phyloP scores from a whole-genome alignment of 257 asterid species.

The Avicennia marina region DNA sequence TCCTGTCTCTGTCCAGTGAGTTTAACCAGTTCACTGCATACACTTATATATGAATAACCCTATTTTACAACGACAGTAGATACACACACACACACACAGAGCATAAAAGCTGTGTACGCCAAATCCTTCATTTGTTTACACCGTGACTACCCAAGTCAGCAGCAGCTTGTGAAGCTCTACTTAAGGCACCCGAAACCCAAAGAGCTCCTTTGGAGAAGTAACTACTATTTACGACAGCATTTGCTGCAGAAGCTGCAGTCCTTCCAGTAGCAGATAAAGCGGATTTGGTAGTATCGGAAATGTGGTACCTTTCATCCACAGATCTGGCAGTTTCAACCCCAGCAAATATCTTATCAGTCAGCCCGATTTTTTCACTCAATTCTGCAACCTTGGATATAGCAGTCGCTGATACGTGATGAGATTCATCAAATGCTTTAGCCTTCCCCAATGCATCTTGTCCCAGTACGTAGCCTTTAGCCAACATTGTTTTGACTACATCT shows the following conservation, averaged over 20 bases:
- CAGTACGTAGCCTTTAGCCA: constrained; percentile 53
- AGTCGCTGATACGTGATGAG: constrained; percentile 61
- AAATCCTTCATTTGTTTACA: constrained; percentile 23
- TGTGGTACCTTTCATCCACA: constrained; percentile 41
- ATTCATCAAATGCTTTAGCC: constrained; percentile 63
- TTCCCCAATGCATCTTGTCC: constrained; percentile 56
- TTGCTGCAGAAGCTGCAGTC: constrained; percentile 54
- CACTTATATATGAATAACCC: no score
- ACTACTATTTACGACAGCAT: constrained; percentile 47
- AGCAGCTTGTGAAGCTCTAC: constrained; percentile 56
- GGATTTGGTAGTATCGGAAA: constrained; percentile 43
- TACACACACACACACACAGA: no score
- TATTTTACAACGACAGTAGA: no score
- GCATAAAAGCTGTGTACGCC: no score
- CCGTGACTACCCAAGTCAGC: constrained; percentile 51
- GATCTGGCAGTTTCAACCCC: constrained; percentile 55
- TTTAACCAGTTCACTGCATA: no score
- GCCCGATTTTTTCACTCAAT: constrained; percentile 52
- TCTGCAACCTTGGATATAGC: constrained; percentile 66
- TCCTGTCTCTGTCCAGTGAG: no score
- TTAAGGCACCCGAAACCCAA: constrained; percentile 61
- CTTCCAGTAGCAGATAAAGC: constrained; percentile 62
- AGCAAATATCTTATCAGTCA: constrained; percentile 49
- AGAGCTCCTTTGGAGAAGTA: constrained; percentile 64
- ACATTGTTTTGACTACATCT: constrained; percentile 58